Evolutionary conservation across 345 rosid genomes (phyloP).

Genomic region (Capsella bursapastoris): DNA sequence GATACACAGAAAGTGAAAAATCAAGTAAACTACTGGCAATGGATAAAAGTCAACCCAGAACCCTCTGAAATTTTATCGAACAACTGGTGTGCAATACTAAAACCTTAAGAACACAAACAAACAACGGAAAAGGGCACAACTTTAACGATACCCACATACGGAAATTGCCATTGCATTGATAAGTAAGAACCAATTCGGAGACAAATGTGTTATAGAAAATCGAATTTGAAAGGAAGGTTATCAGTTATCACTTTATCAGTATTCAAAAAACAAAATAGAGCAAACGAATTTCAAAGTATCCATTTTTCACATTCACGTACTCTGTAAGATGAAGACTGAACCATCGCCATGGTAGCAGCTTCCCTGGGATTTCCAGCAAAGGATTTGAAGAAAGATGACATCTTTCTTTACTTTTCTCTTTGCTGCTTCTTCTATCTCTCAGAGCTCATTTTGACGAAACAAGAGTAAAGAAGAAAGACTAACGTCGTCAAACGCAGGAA

Average conservation of each 20-base stretch:
- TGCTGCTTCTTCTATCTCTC: not conserved
- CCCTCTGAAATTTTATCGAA: slow-evolving; percentile 49
- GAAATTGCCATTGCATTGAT: not conserved
- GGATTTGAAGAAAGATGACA: slow-evolving; percentile 62
- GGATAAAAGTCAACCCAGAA: not conserved
- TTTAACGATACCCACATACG: not conserved
- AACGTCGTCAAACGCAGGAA: slow-evolving; percentile 11
- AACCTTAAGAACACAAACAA: not conserved
- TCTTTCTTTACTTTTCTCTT: slow-evolving; percentile 21
- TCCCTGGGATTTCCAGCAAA: slow-evolving; percentile 56
- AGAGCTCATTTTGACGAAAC: slow-evolving; percentile 16
- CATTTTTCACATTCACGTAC: slow-evolving; percentile 38
- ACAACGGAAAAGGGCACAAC: not conserved
- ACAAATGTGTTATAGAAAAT: not conserved
- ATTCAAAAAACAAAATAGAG: not conserved
- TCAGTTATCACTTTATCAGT: not conserved
- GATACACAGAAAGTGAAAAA: not conserved
- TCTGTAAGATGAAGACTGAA: slow-evolving; percentile 68
- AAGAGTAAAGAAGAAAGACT: slow-evolving; percentile 13
- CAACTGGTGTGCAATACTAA: slow-evolving; percentile 41
- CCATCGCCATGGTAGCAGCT: slow-evolving; percentile 64
- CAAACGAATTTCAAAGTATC: not conserved
- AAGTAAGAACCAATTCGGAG: not conserved
- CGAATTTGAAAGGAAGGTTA: not conserved
- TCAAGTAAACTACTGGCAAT: slow-evolving; percentile 7